These are phyloP conservation scores for Sarcocystis neurona DNA, from an alignment of 169 alveolate genomes.

Conservation along the genomic window DNA sequence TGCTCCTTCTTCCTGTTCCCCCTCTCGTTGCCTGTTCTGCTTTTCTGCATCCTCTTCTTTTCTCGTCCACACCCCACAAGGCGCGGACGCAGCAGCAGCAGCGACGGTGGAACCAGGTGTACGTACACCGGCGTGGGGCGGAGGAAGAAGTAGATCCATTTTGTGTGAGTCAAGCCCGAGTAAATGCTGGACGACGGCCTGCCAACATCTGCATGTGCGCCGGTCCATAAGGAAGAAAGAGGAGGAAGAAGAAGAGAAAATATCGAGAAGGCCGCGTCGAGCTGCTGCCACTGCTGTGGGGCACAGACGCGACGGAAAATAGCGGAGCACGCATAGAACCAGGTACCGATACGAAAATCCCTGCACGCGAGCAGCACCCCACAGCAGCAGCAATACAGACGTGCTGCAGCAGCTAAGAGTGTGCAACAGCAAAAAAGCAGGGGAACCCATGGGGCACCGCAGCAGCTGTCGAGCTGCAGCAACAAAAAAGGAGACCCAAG, in stretches of 20 bases:
- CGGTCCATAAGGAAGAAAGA: constrained; percentile 1
- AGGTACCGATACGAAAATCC: constrained; percentile 10
- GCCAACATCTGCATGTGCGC: constrained; percentile 6
- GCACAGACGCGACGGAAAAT: background rate
- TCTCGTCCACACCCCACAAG: too few relatives aligned
- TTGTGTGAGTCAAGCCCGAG: constrained; percentile 7
- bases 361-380: too few relatives aligned
- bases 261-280: constrained; percentile 32
- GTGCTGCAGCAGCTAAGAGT: too few relatives aligned
- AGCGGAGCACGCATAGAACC: constrained; percentile 11
- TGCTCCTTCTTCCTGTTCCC: too few relatives aligned
- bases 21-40: too few relatives aligned
- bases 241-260: background rate
- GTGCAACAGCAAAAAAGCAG: too few relatives aligned
- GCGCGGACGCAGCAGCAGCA: too few relatives aligned
- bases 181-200: background rate
- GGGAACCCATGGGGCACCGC: too few relatives aligned
- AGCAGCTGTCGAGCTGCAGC: too few relatives aligned
- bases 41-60: too few relatives aligned
- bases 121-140: constrained; percentile 47
- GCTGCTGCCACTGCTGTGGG: background rate
- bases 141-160: constrained; percentile 27
- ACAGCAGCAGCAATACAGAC: background rate
- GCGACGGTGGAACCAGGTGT: too few relatives aligned
- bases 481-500: too few relatives aligned